Base-by-base conservation (phyloP, 192 early-diverging fungal species). In the Coemansia sp. region DNA sequence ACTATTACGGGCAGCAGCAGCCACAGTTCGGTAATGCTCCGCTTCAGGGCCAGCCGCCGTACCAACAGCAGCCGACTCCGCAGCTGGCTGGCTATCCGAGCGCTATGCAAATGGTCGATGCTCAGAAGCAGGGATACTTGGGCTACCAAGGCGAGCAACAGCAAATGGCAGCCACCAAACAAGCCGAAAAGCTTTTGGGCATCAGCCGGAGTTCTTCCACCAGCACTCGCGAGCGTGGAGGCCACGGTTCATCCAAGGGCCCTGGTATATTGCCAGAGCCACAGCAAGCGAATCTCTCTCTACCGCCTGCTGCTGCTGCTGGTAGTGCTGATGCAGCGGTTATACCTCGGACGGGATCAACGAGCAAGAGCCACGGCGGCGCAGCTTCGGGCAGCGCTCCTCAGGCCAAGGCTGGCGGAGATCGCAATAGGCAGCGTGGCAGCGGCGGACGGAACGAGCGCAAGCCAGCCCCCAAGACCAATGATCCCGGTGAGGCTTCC, bases 1-100 rank as follows among this genome's bases (percentile, higher is more conserved):
- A 43, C 28, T 69, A 56, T 10, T 69, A 69, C 40, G 21, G n/a
- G 34, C 62, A 57, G 13, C 31, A 43, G 18, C 26, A 48, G 18
- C 60, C 28, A 9, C 13, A 21, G 6, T 45, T 45, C 23, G 23
- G 40, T 24, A 21, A 9, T n/a, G 40, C 21, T 40, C 9, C 53
- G 39, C 9, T 40, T 5, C 21, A 31, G 21, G 8, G 45, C 18
- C 59, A 60, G 56, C 31, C 31, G 31, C 4, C 31, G 31, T 43
- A 59, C 36, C 58, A 21, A 11, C 38, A 38, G 43, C 34, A 60
- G 65, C 65, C 53, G 36, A 9, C 45, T 14, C 35, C n/a, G 39
- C 59, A 18, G 21, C 18, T 36, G 18, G 35, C 66, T 51, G 43
- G 46, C 34, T 63, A 13, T 31, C 62, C 23, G 61, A 28, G 7